Conservation (phyloP, 2,329 filamentous ascomycete genomes). For the Aspergillus eucalypticola region DNA sequence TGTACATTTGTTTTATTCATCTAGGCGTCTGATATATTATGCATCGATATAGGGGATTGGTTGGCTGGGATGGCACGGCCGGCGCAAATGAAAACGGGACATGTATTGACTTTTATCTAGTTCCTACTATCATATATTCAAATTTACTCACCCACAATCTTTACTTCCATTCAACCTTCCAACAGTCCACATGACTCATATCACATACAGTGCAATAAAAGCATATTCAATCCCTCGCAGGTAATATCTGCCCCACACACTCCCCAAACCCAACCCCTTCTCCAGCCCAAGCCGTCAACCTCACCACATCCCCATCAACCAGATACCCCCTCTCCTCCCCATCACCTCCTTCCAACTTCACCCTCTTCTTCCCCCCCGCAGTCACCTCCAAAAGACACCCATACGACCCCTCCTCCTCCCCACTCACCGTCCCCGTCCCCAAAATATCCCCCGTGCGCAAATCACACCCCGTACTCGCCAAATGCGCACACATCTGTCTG, state of each 20-base stretch:
- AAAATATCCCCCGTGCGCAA: conserved; percentile 34
- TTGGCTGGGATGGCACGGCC: not conserved
- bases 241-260: conserved; percentile 24
- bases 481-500: conserved; percentile 33
- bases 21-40: not conserved
- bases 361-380: conserved; percentile 24
- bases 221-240: not conserved
- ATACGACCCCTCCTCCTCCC: conserved; percentile 21
- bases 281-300: conserved; percentile 25
- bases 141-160: not conserved
- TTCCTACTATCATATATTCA: not conserved
- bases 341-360: conserved; percentile 15
- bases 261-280: conserved; percentile 34
- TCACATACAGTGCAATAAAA: too few species aligned
- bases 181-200: not conserved
- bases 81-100: not conserved
- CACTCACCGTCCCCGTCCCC: conserved; percentile 35
- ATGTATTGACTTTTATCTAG: not conserved
- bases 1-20: not conserved
- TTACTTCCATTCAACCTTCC: not conserved
- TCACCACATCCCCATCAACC: conserved; percentile 31
- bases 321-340: conserved; percentile 23
- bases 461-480: conserved; percentile 30
- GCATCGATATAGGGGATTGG: conserved; percentile 4
- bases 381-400: conserved; percentile 34